Base-by-base conservation (phyloP, 208 protist species). In the Trypanosoma scelopori region DNA sequence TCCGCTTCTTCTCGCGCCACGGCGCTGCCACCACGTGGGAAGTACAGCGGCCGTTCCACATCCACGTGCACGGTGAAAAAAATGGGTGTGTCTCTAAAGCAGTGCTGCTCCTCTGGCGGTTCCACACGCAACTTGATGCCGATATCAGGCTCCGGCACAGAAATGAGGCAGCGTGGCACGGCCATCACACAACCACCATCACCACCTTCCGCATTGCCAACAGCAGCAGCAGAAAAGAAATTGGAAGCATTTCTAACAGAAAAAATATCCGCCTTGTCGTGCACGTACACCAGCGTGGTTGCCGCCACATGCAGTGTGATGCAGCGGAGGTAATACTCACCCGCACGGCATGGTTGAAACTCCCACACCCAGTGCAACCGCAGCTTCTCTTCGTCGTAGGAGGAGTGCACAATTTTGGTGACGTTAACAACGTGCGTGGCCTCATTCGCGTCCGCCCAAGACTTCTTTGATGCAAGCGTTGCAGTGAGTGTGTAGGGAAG, bases 401-500 rank as follows among this genome's bases (percentile, higher is more conserved):
- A 41, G 43, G 65, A 62, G 1, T 45, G 47, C 13, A 63, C 58
- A 12, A 55, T 11, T 18, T 48, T 27, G 23, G 4, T 45, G 11
- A 87, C 66, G 7, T 71, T 51, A 47, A 93, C 72, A 23, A 90
- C 71, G 61, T 93, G 87, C n/a, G 71, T 83, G 0, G 68, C 22
- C 72, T 93, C 87, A n/a, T 65, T 53, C 7, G 57, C 27, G 47
- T 87, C 75, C 5, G 12, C 12, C 87, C 87, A 93, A 47, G 90
- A 77, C 30, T 87, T 89, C 25, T 78, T 82, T n/a, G 87, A 93
- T 55, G 63, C 56, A 41, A 93, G 75, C 35, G 75, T 79, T 18
- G 78, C 76, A 22, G 71, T 65, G 5, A 83, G 50, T 20, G 37
- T 43, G 3, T 55, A 32, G 57, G n/a, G 23, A 13, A 23, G 28